phyloP scores from a whole-genome alignment of 495 filamentous ascomycete species.

The Annulohypoxylon moriforme region DNA sequence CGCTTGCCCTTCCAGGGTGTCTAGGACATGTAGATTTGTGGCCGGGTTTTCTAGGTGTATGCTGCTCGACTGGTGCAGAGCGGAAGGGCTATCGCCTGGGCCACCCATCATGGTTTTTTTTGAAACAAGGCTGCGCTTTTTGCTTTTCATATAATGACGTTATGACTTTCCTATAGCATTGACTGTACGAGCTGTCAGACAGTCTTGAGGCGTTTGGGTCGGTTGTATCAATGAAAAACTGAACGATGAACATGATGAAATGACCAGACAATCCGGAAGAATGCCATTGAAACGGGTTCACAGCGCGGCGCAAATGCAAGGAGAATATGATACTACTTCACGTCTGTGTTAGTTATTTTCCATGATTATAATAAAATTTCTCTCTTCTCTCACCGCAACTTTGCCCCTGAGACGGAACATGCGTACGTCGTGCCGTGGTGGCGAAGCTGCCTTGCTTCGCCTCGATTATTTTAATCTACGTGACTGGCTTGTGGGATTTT shows the following conservation, averaged over 20 bases:
- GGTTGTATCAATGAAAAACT: constrained; percentile 38
- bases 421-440: constrained; percentile 17
- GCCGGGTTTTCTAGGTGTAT: neutral
- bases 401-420: constrained; percentile 18
- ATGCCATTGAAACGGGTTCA: constrained; percentile 12
- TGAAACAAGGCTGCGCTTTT: neutral
- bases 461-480: constrained; percentile 4
- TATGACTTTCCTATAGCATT: constrained; percentile 11
- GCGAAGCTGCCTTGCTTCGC: constrained; percentile 36
- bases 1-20: neutral
- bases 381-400: constrained; percentile 31
- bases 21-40: constrained; percentile 21
- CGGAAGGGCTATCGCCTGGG: constrained; percentile 19
- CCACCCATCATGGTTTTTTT: neutral
- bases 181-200: neutral
- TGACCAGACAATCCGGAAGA: constrained; percentile 11
- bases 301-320: constrained; percentile 26
- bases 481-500: constrained; percentile 9
- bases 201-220: neutral
- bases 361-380: constrained; percentile 11
- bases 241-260: constrained; percentile 20
- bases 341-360: constrained; percentile 5
- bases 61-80: constrained; percentile 1
- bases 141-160: constrained; percentile 19
- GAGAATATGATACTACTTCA: constrained; percentile 19